Base-by-base conservation (phyloP, 2,329 filamentous ascomycete species). In the Aspergillus versicolor region DNA sequence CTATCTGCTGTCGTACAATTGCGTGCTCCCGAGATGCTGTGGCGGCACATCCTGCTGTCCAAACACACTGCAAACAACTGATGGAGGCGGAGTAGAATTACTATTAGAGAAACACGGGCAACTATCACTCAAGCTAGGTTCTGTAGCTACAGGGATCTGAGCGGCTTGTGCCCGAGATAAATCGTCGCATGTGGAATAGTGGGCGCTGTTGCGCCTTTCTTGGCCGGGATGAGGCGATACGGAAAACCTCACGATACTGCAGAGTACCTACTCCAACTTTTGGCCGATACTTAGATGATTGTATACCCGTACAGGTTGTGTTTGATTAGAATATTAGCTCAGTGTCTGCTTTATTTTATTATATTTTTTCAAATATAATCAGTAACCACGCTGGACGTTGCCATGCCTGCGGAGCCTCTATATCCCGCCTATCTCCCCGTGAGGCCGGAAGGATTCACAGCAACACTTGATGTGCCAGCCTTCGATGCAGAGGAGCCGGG, bases 391-490 rank as follows among this genome's bases (percentile, higher is more conserved):
- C 27, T 30, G 27, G 27, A 30, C 19, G n/a, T 50, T 21, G 13
- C 22, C 48, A 55, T 59, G 57, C 13, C 57, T 21, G 42, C 40
- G 6, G 41, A 38, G 32, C 48, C 57, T 3, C 53, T 59, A n/a
- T 56, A 59, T 44, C 57, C 57, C 30, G 44, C 44, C 22, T 59
- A 53, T 19, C 44, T 59, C 8, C 57, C 52, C 12, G 57, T 56
- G 9, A 40, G 52, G 22, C 57, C 52, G 2, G 52, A 59, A 21
- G 56, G 52, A 15, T 58, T 58, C 41, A 56, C 52, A 12, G 42
- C 56, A 40, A 47, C 51, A 3, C 56, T 54, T 5, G 42, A 54
- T 12, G n/a, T 58, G 9, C 50, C 56, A 17, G 38, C 34, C 2
- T 53, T 54, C 5, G 41, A 54, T 24, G 41, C 32, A 17, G 32